Conservation (phyloP, 371 early-diverging fungal genomes). For the Saksenaea oblongispora region DNA sequence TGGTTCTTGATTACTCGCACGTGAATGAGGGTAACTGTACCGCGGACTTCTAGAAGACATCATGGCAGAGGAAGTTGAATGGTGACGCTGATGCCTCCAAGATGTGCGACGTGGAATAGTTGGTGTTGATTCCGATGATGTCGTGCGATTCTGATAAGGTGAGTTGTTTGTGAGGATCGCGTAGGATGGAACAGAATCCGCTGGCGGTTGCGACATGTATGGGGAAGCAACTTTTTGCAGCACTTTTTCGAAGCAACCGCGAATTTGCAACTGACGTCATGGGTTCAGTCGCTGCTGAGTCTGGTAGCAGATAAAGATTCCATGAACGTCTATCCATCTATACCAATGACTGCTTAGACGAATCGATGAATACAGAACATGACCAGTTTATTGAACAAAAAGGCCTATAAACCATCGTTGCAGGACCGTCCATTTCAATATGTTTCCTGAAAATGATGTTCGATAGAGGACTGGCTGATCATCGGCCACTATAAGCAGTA, state of each 20-base stretch:
- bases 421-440: no score
- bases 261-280: neutral
- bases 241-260: no score
- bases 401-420: no score
- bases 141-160: neutral
- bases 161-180: neutral
- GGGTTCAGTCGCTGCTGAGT: no score
- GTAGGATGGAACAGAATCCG: neutral
- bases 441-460: no score
- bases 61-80: neutral
- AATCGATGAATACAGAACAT: no score
- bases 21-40: conserved; percentile 10
- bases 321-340: no score
- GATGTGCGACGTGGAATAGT: neutral
- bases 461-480: no score
- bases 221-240: neutral
- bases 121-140: neutral
- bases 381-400: no score
- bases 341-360: no score
- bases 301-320: neutral
- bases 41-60: conserved; percentile 2
- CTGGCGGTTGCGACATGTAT: neutral
- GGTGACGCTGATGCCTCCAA: conserved; percentile 3
- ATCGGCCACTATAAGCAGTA: no score
- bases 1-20: neutral